Evolutionary conservation across 768 basidiomycete genomes (phyloP), one percentile per base, ranked within the genome.

Genomic region (Podaxis pistillaris): DNA sequence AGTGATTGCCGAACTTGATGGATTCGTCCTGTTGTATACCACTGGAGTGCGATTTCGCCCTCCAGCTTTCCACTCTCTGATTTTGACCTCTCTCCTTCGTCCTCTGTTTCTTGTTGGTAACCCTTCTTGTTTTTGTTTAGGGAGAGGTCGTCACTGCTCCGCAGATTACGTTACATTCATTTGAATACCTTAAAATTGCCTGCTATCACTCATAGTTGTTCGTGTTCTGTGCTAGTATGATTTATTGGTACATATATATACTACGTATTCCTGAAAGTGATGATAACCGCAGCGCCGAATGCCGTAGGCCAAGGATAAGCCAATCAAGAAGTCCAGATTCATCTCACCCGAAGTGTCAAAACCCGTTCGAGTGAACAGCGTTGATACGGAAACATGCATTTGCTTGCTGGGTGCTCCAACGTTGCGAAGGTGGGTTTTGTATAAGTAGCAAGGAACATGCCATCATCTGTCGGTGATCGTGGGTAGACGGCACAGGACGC

Each of bases 141-240:
- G 26, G 47, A 40, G 56, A 56, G 41, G 28, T 13, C 22, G n/a
- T 46, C 24, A 44, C 9, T 24, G 4, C 40, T 49, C n/a, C 17
- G 11, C 13, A 28, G 36, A 40, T 30, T 60, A 52, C 37, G n/a
- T 38, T 60, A 60, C 37, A 44, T 52, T 58, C 56, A 58, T 47
- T 66, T 66, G 62, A 60, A 33, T 52, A 60, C 19, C 33, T 44
- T 53, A 41, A 52, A 19, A 41, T 61, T 61, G 36, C 63, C 44
- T 62, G 49, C 40, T 62, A 60, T 64, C 30, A 60, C 58, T 63
- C 40, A 57, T 65, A 52, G 64, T 65, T 69, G 69, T 70, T 66
- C 65, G 71, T 71, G 67, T 64, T 67, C 68, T 67, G 70, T 71
- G 68, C 64, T 70, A 67, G 69, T 71, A 63, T 64, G 66, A 63